phyloP scores from a whole-genome alignment of 2,329 filamentous ascomycete genomes.

The Colletotrichum simmondsii region DNA sequence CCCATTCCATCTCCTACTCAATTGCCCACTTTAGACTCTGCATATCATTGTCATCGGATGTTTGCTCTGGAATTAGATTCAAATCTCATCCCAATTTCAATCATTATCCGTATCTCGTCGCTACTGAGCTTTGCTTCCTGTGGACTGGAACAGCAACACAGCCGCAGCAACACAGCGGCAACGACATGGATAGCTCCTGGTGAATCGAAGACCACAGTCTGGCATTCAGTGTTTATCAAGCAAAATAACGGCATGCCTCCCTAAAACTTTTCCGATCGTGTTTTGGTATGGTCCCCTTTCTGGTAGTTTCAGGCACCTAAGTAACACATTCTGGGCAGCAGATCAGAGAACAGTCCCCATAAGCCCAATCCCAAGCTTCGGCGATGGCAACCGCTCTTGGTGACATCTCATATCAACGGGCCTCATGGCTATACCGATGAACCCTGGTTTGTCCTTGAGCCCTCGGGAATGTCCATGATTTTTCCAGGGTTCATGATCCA shows the following conservation, averaged over 20 bases:
- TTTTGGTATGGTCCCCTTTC: no score
- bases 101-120: no score
- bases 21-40: neutral
- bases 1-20: neutral
- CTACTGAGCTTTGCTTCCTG: neutral
- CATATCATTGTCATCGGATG: neutral
- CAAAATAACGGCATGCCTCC: no score
- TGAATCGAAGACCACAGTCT: no score
- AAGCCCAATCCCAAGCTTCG: neutral
- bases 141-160: no score
- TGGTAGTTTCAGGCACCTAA: no score
- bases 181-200: no score
- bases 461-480: slow-evolving; percentile 76
- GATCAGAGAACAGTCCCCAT: neutral
- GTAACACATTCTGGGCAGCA: neutral
- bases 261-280: neutral
- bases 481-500: slow-evolving; percentile 95
- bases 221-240: no score
- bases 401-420: neutral
- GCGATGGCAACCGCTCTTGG: neutral
- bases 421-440: neutral
- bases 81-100: no score
- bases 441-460: slow-evolving; percentile 40
- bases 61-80: neutral
- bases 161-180: no score